phyloP scores from a whole-genome alignment of 228 moss, liverwort and hornwort genomes.

The Sphagnum magellanicum region DNA sequence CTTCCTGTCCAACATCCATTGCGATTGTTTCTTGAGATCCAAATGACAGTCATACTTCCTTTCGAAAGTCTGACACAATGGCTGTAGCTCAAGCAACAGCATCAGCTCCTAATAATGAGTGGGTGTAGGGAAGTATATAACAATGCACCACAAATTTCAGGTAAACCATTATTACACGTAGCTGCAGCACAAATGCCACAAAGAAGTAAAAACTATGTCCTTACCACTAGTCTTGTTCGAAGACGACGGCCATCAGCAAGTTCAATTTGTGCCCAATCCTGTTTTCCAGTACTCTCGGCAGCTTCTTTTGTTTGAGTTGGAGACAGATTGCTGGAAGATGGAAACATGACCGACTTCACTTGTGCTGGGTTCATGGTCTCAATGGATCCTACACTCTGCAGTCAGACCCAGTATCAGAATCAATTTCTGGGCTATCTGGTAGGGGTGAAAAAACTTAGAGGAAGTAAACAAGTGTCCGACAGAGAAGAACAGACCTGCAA shows the following conservation, averaged over 20 bases:
- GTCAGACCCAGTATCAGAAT: constrained; percentile 35
- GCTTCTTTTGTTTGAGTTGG: constrained; percentile 2
- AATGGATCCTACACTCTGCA: constrained; percentile 59
- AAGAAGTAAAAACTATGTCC: neutral
- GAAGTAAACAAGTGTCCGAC: constrained; percentile 3
- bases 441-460: too few relatives aligned
- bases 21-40: too few relatives aligned
- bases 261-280: constrained; percentile 64
- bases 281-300: constrained; percentile 17
- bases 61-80: too few relatives aligned
- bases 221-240: constrained; percentile 75
- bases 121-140: too few relatives aligned
- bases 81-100: too few relatives aligned
- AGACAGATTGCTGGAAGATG: constrained; percentile 18
- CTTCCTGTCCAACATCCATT: too few relatives aligned
- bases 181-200: too few relatives aligned
- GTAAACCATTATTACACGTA: too few relatives aligned
- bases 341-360: constrained; percentile 66
- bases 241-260: constrained; percentile 74
- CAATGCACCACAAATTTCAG: too few relatives aligned
- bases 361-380: constrained; percentile 72
- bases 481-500: constrained; percentile 59
- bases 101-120: too few relatives aligned
- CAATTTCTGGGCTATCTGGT: neutral
- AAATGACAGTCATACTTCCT: too few relatives aligned